phyloP scores from a whole-genome alignment of 2,329 filamentous ascomycete species.

The Monosporascus sp. region DNA sequence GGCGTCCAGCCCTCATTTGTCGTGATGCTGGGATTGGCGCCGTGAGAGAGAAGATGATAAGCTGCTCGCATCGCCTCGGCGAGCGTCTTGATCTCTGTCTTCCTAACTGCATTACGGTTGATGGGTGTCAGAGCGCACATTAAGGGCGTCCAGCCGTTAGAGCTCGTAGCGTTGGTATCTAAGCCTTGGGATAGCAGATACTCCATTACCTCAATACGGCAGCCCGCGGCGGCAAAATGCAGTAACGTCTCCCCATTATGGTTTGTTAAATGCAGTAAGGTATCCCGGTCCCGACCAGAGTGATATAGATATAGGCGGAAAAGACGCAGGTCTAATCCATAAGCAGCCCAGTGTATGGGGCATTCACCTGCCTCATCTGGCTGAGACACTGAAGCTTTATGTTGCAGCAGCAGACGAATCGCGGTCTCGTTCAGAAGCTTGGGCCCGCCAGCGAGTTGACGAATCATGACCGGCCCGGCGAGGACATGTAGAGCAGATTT shows the following conservation, averaged over 20 bases:
- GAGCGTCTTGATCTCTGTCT: neutral
- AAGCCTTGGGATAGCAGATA: neutral
- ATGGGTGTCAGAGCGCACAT: neutral
- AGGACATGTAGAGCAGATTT: constrained; percentile 18
- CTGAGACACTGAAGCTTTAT: too few relatives aligned
- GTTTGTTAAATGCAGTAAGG: neutral
- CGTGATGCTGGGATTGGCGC: neutral
- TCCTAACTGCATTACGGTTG: neutral
- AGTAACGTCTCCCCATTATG: neutral
- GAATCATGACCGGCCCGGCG: constrained; percentile 1
- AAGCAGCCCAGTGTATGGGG: too few relatives aligned
- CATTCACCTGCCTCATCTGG: too few relatives aligned
- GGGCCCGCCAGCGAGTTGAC: neutral
- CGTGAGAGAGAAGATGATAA: neutral
- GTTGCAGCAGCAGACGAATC: too few relatives aligned
- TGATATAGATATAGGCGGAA: too few relatives aligned
- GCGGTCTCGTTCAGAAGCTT: too few relatives aligned
- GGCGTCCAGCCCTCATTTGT: neutral
- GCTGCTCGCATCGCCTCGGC: neutral
- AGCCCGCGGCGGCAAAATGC: neutral
- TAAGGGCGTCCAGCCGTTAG: neutral
- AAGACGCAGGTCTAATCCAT: too few relatives aligned
- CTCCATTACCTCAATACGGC: neutral
- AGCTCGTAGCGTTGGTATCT: neutral
- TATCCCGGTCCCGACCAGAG: neutral